Base-by-base conservation (phyloP, 192 early-diverging fungal genomes). In the Umbelopsis vinacea region DNA sequence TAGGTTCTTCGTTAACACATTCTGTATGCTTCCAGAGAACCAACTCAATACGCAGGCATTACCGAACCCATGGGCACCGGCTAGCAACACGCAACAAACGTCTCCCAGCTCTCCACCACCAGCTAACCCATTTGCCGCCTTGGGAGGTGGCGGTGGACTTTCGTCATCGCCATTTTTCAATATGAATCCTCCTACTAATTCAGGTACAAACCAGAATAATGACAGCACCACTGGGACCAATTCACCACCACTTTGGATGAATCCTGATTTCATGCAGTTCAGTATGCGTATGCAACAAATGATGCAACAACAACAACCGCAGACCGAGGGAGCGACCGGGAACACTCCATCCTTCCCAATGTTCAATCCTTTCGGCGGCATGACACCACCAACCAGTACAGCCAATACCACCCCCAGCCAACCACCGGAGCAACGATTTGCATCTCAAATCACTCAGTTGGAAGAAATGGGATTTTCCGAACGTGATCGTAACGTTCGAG, bases 391-490 rank as follows among this genome's bases (percentile, higher is more conserved):
- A 21, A 4, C 29, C 17, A 21, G 23, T 45, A 19, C 38, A 33
- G 3, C 48, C 35, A 53, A n/a, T 29, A 22, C 69, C 37, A 50
- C 69, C 21, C 33, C 50, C 48, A 54, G 76, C 43, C 77, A 86
- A 67, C 78, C 88, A 35, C 80, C 89, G 75, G 84, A 89, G 81
- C 70, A 74, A 69, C 86, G 86, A 46, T 94, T 90, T 79, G 83
- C 82, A 63, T 72, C 81, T 52, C 85, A 93, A 82, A 79, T 95
- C 43, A 85, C 79, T 15, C 90, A 90, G 69, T 78, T 98, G 43
- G 89, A 94, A 71, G 95, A 98, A 68, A 98, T 98, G 97, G 97
- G 97, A 22, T 98, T 98, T 74, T 81, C 84, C 66, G 93, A 96
- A 79, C 89, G 88, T 37, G 82, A 84, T 22, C 88, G 90, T 69